These are phyloP conservation scores for Ogataea trehalophila DNA, from an alignment of 805 yeast species.

Conservation along the genomic window DNA sequence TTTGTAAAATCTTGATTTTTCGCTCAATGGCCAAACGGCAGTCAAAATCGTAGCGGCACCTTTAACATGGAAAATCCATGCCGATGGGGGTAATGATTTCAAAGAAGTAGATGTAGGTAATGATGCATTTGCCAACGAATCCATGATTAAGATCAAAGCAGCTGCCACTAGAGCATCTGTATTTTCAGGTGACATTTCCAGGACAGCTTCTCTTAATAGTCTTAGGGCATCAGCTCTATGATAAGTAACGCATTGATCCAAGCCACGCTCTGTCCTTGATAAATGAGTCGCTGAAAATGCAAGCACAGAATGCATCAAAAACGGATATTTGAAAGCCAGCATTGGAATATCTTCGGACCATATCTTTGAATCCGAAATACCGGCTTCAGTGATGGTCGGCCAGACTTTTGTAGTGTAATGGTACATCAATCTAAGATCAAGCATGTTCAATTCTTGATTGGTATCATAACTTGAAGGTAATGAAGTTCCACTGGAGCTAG, in stretches of 20 bases:
- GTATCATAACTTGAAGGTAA: conserved; percentile 18
- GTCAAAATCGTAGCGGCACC: conserved; percentile 95
- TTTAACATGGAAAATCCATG: conserved; percentile 95
- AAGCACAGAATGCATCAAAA: conserved; percentile 84
- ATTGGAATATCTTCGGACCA: conserved; percentile 89
- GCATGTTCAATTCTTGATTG: conserved; percentile 47
- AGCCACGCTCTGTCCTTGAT: conserved; percentile 67
- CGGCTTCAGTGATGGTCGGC: conserved; percentile 84
- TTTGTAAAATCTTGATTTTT: conserved; percentile 58
- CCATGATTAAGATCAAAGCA: conserved; percentile 85
- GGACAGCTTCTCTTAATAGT: conserved; percentile 76
- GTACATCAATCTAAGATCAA: conserved; percentile 78
- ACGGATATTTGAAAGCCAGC: conserved; percentile 83
- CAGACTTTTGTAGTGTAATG: conserved; percentile 85
- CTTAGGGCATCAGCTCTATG: conserved; percentile 87
- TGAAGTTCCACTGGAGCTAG: conserved; percentile 8
- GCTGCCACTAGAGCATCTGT: conserved; percentile 93
- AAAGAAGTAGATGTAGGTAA: conserved; percentile 47
- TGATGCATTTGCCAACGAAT: conserved; percentile 87
- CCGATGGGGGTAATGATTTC: conserved; percentile 79
- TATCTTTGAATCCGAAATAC: conserved; percentile 77
- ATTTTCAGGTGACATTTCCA: conserved; percentile 76
- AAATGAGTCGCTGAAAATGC: conserved; percentile 93
- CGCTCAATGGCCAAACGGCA: conserved; percentile 91
- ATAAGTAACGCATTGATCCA: conserved; percentile 75